These are phyloP conservation scores for Malassezia dermatis DNA, from an alignment of 1,284 basidiomycete species.

Conservation along the genomic window DNA sequence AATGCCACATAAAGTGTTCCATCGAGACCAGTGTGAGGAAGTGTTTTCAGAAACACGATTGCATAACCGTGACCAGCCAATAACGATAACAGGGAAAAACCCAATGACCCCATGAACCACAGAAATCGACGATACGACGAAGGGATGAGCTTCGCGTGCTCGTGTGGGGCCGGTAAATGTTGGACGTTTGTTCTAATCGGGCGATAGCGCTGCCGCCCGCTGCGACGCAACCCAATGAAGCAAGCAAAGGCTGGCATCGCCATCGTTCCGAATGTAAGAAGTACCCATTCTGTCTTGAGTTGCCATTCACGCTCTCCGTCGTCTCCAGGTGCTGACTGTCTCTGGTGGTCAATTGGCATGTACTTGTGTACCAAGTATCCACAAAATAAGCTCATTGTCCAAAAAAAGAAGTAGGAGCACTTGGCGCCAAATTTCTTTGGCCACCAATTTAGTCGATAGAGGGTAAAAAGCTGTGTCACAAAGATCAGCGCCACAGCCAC, in stretches of 20 bases:
- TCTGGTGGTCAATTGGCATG: constrained; percentile 20
- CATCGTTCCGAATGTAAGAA: constrained; percentile 54
- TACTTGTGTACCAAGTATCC: constrained; percentile 51
- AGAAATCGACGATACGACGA: constrained; percentile 54
- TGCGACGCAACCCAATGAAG: constrained; percentile 34
- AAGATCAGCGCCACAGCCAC: constrained; percentile 51
- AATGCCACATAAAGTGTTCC: constrained; percentile 55
- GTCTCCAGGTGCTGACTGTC: not conserved
- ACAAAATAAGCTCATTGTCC: constrained; percentile 50
- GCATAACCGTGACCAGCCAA: constrained; percentile 56
- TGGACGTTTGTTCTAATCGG: constrained; percentile 49
- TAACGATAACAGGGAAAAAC: constrained; percentile 52
- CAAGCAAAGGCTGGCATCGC: constrained; percentile 52
- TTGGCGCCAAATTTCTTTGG: constrained; percentile 51
- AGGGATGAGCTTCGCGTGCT: constrained; percentile 51
- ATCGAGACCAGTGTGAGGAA: constrained; percentile 54
- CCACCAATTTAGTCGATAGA: constrained; percentile 53
- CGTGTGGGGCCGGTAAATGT: constrained; percentile 51
- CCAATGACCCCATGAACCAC: constrained; percentile 55
- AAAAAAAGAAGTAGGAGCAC: constrained; percentile 52
- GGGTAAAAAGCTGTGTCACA: constrained; percentile 55
- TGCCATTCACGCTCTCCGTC: constrained; percentile 51
- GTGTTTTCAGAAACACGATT: constrained; percentile 53
- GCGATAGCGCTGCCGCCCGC: constrained; percentile 43
- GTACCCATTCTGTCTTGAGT: constrained; percentile 55